Conservation (phyloP, 805 yeast species). For the Ogataea pignaliae region DNA sequence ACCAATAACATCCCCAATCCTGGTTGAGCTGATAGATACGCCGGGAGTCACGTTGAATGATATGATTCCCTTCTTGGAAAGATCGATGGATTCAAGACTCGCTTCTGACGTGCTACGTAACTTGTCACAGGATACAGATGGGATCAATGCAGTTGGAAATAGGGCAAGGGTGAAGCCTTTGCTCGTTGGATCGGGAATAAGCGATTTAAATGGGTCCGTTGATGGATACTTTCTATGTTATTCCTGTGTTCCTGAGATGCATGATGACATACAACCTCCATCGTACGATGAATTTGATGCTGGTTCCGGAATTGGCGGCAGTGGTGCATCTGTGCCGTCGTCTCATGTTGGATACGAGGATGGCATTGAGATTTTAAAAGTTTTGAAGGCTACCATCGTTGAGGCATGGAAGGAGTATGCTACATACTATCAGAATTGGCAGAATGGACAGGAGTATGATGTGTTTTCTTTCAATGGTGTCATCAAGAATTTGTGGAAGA, state of each 20-base stretch:
- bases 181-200: constrained; percentile 73
- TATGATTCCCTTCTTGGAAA: constrained; percentile 72
- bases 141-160: constrained; percentile 5
- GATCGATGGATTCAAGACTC: constrained; percentile 58
- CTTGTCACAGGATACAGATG: constrained; percentile 43
- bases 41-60: constrained; percentile 65
- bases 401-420: constrained; percentile 75
- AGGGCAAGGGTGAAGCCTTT: constrained; percentile 52
- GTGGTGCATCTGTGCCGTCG: neutral
- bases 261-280: constrained; percentile 14
- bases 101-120: constrained; percentile 56
- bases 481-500: constrained; percentile 54
- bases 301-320: neutral
- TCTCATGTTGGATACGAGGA: constrained; percentile 3
- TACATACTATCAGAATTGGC: constrained; percentile 52
- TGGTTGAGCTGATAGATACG: constrained; percentile 68
- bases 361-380: constrained; percentile 34
- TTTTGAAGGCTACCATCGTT: constrained; percentile 51
- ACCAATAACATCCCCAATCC: constrained; percentile 54
- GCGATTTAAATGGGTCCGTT: constrained; percentile 70
- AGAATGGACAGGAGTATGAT: constrained; percentile 63
- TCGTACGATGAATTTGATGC: constrained; percentile 5
- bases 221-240: constrained; percentile 71
- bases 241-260: constrained; percentile 58
- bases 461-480: constrained; percentile 56